phyloP scores from a whole-genome alignment of 495 filamentous ascomycete species.

The Hyaloscypha variabilis region DNA sequence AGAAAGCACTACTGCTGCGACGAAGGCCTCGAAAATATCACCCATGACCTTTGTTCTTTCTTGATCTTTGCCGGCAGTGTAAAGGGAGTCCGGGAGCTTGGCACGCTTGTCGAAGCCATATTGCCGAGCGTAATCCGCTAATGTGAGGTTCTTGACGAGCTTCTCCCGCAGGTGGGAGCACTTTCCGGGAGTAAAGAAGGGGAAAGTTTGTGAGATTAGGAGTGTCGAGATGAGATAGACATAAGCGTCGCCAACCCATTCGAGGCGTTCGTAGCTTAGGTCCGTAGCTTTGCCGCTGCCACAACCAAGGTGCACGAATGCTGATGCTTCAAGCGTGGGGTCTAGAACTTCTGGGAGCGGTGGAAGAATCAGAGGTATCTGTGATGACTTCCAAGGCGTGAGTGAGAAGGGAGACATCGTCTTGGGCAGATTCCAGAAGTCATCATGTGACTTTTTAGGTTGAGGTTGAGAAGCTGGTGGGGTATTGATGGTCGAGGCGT shows the following conservation, averaged over 20 bases:
- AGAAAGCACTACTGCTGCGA: slow-evolving; percentile 74
- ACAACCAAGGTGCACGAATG: slow-evolving; percentile 68
- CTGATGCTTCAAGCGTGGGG: slow-evolving; percentile 54
- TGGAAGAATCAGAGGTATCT: slow-evolving; percentile 46
- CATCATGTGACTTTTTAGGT: slow-evolving; percentile 9
- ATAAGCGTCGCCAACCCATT: slow-evolving; percentile 78
- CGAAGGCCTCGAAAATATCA: slow-evolving; percentile 88
- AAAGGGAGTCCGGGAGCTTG: slow-evolving; percentile 39
- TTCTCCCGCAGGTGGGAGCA: slow-evolving; percentile 68
- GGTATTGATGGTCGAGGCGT: neutral
- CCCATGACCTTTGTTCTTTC: slow-evolving; percentile 68
- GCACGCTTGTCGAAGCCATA: slow-evolving; percentile 71
- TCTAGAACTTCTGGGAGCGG: slow-evolving; percentile 62
- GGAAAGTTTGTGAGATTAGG: slow-evolving; percentile 66
- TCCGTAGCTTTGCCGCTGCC: slow-evolving; percentile 35
- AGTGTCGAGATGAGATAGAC: slow-evolving; percentile 69
- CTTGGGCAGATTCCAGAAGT: slow-evolving; percentile 19
- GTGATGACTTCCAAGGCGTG: slow-evolving; percentile 46
- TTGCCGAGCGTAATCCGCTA: slow-evolving; percentile 61
- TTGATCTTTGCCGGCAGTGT: slow-evolving; percentile 38
- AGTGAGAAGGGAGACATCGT: slow-evolving; percentile 26
- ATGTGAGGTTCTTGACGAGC: slow-evolving; percentile 74
- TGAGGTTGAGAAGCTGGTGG: slow-evolving; percentile 1
- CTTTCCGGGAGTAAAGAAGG: slow-evolving; percentile 56
- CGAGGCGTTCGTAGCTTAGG: slow-evolving; percentile 67